Evolutionary conservation across 208 protist genomes (phyloP).

Genomic region (Hexamita inflata): DNA sequence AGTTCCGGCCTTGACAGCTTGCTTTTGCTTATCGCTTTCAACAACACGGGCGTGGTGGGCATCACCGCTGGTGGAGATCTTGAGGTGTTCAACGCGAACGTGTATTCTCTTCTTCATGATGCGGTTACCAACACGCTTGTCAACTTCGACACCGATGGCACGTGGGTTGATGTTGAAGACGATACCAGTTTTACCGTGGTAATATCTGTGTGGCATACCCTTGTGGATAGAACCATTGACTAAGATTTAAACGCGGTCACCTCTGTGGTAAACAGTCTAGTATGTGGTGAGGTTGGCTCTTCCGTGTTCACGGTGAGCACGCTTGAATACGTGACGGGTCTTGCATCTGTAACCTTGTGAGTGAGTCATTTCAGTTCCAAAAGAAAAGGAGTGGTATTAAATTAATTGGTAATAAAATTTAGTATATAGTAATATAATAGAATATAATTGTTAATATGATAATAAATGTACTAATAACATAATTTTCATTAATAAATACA

Average conservation of each 20-base stretch:
- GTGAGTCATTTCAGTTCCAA: too few relatives aligned
- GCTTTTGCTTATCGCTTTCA: neutral
- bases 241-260: slow-evolving; percentile 95
- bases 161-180: slow-evolving; percentile 96
- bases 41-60: slow-evolving; percentile 59
- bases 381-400: too few relatives aligned
- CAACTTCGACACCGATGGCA: slow-evolving; percentile 93
- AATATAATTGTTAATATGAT: too few relatives aligned
- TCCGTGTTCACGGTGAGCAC: slow-evolving; percentile 78
- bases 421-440: too few relatives aligned
- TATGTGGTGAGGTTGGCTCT: slow-evolving; percentile 76
- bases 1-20: neutral
- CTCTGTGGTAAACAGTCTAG: slow-evolving; percentile 82
- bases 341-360: slow-evolving; percentile 84
- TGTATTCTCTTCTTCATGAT: slow-evolving; percentile 96
- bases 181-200: slow-evolving; percentile 96
- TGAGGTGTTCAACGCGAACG: slow-evolving; percentile 95
- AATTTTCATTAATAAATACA: too few relatives aligned
- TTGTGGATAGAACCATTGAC: slow-evolving; percentile 89
- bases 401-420: too few relatives aligned
- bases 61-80: slow-evolving; percentile 56
- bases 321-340: slow-evolving; percentile 87
- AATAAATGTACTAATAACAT: too few relatives aligned
- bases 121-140: slow-evolving; percentile 87
- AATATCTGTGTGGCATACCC: slow-evolving; percentile 99